Evolutionary conservation across 345 rosid genomes (phyloP).

Genomic region (Raphanus sativus): DNA sequence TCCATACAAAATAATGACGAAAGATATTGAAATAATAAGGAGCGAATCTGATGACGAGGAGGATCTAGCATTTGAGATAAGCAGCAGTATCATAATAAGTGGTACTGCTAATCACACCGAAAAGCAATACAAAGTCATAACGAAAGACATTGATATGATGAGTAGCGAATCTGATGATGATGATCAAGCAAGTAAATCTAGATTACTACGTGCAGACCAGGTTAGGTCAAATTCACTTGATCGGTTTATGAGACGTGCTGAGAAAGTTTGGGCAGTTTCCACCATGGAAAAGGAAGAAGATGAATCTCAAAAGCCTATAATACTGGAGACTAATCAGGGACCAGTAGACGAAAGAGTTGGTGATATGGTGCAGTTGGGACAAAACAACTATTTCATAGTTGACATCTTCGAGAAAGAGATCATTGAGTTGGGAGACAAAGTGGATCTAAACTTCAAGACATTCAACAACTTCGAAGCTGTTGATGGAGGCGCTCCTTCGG

Average conservation of each 20-base stretch:
- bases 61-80: slow-evolving; percentile 7
- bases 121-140: neutral
- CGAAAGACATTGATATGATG: neutral
- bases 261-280: slow-evolving; percentile 24
- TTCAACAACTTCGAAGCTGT: slow-evolving; percentile 25
- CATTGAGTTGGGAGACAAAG: slow-evolving; percentile 34
- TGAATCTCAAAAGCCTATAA: slow-evolving; percentile 1
- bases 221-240: slow-evolving; percentile 21
- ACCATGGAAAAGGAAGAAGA: neutral
- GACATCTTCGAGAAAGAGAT: slow-evolving; percentile 38
- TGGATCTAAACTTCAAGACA: slow-evolving; percentile 30
- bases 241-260: slow-evolving; percentile 17
- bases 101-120: neutral
- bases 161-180: slow-evolving; percentile 13
- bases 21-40: neutral
- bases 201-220: neutral
- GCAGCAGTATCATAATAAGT: neutral
- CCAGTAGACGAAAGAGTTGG: slow-evolving; percentile 24
- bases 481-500: slow-evolving; percentile 22
- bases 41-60: neutral
- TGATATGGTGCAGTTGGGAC: slow-evolving; percentile 18
- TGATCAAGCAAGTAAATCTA: slow-evolving; percentile 7
- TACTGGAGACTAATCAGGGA: neutral
- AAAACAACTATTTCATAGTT: slow-evolving; percentile 7
- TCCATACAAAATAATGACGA: neutral